phyloP scores from a whole-genome alignment of 2,329 filamentous ascomycete genomes.

The Fusarium sp. region DNA sequence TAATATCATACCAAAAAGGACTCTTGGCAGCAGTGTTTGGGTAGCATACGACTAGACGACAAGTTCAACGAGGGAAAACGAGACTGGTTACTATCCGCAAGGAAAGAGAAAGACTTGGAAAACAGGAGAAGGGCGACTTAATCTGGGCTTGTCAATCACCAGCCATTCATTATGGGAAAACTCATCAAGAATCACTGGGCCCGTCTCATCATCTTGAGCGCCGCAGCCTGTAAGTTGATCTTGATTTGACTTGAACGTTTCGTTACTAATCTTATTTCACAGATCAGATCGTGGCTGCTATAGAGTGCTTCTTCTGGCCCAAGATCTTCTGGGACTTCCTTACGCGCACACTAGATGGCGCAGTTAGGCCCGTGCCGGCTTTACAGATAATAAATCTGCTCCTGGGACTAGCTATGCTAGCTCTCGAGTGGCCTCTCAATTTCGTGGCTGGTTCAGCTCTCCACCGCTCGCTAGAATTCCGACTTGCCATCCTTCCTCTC shows the following conservation, averaged over 20 bases:
- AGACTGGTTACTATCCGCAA: conserved; percentile 12
- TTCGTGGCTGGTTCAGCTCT: conserved; percentile 81
- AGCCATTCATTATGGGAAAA: conserved; percentile 78
- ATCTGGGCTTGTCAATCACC: conserved; percentile 20
- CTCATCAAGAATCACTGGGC: conserved; percentile 99
- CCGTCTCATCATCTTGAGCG: conserved; percentile 89
- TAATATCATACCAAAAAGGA: conserved; percentile 29
- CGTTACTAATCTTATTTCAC: conserved; percentile 44
- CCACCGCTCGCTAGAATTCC: conserved; percentile 88
- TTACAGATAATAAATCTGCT: conserved; percentile 92
- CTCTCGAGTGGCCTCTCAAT: conserved; percentile 90
- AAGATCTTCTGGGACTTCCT: conserved; percentile 99
- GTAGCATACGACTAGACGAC: conserved; percentile 27
- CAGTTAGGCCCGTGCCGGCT: conserved; percentile 87
- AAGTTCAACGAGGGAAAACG: conserved; percentile 13
- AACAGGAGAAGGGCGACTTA: conserved; percentile 21
- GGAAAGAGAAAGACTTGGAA: conserved; percentile 7
- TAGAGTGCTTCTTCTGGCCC: conserved; percentile 96
- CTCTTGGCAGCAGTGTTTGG: conserved; percentile 22
- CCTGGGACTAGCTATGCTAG: conserved; percentile 80
- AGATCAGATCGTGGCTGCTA: conserved; percentile 88
- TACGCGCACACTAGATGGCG: conserved; percentile 87
- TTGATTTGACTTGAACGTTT: not conserved
- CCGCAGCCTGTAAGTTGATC: conserved; percentile 75
- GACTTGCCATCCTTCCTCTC: conserved; percentile 85